Base-by-base conservation (phyloP, 768 basidiomycete species). In the Auriscalpium vulgare region DNA sequence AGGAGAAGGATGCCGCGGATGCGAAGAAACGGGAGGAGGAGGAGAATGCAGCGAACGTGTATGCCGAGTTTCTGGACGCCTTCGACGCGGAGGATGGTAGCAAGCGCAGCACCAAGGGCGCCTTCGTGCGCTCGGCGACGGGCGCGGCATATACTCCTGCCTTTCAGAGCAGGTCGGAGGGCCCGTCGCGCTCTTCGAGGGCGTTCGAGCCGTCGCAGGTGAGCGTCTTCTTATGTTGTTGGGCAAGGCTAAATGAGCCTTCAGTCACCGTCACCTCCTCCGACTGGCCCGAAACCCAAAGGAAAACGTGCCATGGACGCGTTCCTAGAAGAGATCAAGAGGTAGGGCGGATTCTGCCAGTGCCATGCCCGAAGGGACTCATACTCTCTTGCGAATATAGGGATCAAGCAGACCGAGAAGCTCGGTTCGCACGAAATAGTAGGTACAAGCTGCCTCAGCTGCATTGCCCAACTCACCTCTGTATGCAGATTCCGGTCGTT, bases 231-330 rank as follows among this genome's bases (percentile, higher is more conserved):
- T 46, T 38, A 44, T 36, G 19, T 47, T 43, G 57, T 43, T 61
- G 44, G 51, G 50, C 40, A 19, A 34, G 49, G 46, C 29, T 45
- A 53, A 36, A 38, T 37, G 8, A 47, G 29, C 29, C 50, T 19
- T 51, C 51, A 86, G 79, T 76, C 78, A 0, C 79, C 81, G n/a
- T 85, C 89, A 21, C 82, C 85, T 4, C 63, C 40, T 14, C 14
- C 75, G 21, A 66, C 65, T 56, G 73, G 68, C 6, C 79, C 84
- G 1, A 92, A 85, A 67, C 85, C 90, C 0, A 97, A 92, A 68
- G 97, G 97, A 3, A 97, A 92, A 68, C 83, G 95, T 51, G 92
- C 90, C 1, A 98, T 98, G 92, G 95, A 97, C 70, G 72, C 86
- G 2, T 99, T 98, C 68, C 75, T 99, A 51, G 94, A 97, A 64